Evolutionary conservation across 768 basidiomycete species (phyloP), one percentile per base, ranked within the genome.

Genomic region (Lentinula guzmanii): DNA sequence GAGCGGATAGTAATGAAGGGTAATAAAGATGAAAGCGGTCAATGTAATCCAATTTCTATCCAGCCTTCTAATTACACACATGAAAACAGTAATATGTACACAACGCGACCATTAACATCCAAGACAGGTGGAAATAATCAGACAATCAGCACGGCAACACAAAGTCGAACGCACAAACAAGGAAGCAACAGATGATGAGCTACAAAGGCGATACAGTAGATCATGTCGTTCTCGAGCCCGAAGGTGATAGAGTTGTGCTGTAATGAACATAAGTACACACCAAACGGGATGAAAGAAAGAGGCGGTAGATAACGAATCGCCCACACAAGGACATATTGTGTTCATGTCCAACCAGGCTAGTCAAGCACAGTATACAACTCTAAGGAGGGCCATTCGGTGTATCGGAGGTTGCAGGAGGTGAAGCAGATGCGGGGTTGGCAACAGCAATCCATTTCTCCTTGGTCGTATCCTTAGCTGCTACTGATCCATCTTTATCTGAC

Each of bases 371-470:
- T 39, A 13, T 8, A 39, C 37, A 13, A 13, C 37, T 39, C 37
- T 39, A 39, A 7, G 37, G 37, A 7, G 2, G 11, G 4, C 37
- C 5, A 21, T 2, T 24, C 18, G 18, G 15, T 56, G 21, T 7
- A 9, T 46, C 45, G n/a, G 45, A 6, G 7, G 45, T 46, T 46
- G 45, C 18, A 24, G 45, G 18, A 21, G n/a, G 7, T 24, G 18
- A 16, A 24, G 18, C 18, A 62, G 72, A 58, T 53, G 68, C 63
- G 61, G 69, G 51, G 24, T 57, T 79, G 72, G 90, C 88, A 70
- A 92, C 85, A 18, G 88, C 77, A 54, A 91, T 83, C 90, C 90
- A 92, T 70, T 88, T 90, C 68, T 91, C 89, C 70, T 73, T 71
- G 51, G 65, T 71, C 43, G 77, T 73, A 34, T 68, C 73, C 50